Evolutionary conservation across 2,329 filamentous ascomycete genomes (phyloP).

Genomic region (Paraphaeosphaeria minitans): DNA sequence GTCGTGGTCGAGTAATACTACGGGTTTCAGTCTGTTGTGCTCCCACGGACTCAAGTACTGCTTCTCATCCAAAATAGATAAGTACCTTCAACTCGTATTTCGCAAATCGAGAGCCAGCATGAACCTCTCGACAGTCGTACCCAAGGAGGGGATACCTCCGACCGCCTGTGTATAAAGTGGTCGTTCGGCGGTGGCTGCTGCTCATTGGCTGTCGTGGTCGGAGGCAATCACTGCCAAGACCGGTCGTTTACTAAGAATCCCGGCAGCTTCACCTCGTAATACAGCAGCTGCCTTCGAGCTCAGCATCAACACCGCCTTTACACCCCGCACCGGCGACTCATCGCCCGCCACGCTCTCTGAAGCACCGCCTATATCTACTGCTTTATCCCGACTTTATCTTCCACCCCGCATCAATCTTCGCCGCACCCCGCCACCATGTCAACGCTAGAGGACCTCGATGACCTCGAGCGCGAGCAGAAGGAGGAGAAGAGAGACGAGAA

Average conservation of each 20-base stretch:
- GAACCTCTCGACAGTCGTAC: no score
- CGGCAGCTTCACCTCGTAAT: constrained; percentile 11
- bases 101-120: no score
- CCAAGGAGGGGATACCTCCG: no score
- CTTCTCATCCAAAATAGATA: no score
- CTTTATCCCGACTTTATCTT: not conserved
- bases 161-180: no score
- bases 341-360: not conserved
- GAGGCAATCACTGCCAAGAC: constrained; percentile 7
- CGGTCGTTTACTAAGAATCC: constrained; percentile 8
- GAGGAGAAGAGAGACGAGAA: constrained; percentile 68
- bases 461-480: constrained; percentile 80
- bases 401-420: constrained; percentile 7
- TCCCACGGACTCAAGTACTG: no score
- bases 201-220: not conserved
- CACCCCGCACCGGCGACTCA: not conserved
- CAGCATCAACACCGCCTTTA: constrained; percentile 3
- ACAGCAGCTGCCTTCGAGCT: constrained; percentile 9
- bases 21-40: no score
- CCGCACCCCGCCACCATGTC: constrained; percentile 65
- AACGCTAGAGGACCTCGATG: constrained; percentile 89
- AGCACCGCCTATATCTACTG: not conserved
- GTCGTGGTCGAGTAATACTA: no score
- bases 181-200: not conserved
- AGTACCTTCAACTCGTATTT: no score